A percentile compares a stretch with the other conserved stretches of the same genome.
phyloP scores from a whole-genome alignment of 1,284 basidiomycete species.

The Apiotrichum laibachii region DNA sequence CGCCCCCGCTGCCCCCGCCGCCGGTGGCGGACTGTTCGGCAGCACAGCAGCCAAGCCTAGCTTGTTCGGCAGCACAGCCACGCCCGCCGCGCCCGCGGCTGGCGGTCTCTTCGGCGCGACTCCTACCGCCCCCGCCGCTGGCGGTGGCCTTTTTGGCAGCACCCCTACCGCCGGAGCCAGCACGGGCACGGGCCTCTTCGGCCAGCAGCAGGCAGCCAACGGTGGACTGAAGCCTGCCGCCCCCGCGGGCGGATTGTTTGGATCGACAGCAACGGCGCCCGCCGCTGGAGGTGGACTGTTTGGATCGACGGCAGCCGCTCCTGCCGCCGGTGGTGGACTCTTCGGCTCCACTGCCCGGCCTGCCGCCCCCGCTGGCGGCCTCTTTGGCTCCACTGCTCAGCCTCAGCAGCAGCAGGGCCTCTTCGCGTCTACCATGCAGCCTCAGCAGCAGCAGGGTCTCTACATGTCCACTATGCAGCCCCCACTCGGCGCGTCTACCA shows the following conservation, averaged over 20 bases:
- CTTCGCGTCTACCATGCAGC: conserved; percentile 59
- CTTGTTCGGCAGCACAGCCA: not conserved
- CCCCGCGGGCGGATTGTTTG: too few species aligned
- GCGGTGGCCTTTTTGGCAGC: too few species aligned
- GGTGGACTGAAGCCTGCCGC: too few species aligned
- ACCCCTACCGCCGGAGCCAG: too few species aligned
- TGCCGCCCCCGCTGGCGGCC: conserved; percentile 2
- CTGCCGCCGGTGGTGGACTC: conserved; percentile 5
- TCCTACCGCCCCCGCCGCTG: too few species aligned
- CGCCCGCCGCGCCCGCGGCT: too few species aligned
- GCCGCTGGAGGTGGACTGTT: conserved; percentile 18
- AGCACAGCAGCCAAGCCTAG: conserved; percentile 10
- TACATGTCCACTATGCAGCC: conserved; percentile 11
- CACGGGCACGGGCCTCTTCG: too few species aligned
- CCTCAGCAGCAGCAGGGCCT: conserved; percentile 31
- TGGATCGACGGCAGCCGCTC: conserved; percentile 17
- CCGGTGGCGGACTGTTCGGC: conserved; percentile 12
- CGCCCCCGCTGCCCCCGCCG: not conserved
- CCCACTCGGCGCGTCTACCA: not conserved
- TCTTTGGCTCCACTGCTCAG: conserved; percentile 13
- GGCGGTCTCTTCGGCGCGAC: too few species aligned
- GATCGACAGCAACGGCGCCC: too few species aligned
- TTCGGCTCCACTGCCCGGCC: conserved; percentile 14
- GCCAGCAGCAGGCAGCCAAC: too few species aligned
- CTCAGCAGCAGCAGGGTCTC: conserved; percentile 50